These are phyloP conservation scores for Trametes coccinea DNA, from an alignment of 768 basidiomycete genomes.

Conservation along the genomic window DNA sequence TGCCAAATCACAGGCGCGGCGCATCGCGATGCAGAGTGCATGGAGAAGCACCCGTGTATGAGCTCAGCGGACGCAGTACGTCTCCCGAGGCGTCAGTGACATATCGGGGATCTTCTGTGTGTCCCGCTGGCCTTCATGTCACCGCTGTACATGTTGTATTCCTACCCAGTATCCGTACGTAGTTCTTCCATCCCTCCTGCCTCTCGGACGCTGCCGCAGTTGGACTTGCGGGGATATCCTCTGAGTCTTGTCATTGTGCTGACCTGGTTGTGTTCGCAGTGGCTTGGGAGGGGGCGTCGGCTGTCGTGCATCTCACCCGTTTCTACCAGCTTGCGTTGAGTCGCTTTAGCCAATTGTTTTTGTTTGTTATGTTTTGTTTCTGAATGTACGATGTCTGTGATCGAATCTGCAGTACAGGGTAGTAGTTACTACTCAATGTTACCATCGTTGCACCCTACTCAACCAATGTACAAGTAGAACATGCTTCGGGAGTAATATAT, in stretches of 20 bases:
- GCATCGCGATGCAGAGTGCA: slow-evolving; percentile 88
- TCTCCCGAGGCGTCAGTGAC: neutral
- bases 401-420: neutral
- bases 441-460: slow-evolving; percentile 8
- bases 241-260: neutral
- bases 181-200: neutral
- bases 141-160: slow-evolving; percentile 9
- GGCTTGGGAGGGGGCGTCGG: neutral
- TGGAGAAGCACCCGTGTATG: slow-evolving; percentile 73
- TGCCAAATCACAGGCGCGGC: slow-evolving; percentile 56
- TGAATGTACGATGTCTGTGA: neutral
- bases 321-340: slow-evolving; percentile 1
- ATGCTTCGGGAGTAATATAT: slow-evolving; percentile 1
- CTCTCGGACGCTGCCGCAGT: no score
- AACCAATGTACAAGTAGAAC: slow-evolving; percentile 9
- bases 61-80: slow-evolving; percentile 12
- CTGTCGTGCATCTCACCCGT: neutral
- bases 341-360: neutral
- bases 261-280: neutral
- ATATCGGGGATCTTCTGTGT: neutral
- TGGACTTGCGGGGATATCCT: no score
- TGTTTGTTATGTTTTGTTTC: slow-evolving; percentile 2
- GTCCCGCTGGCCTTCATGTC: neutral
- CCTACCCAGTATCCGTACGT: slow-evolving; percentile 10
- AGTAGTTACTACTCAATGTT: slow-evolving; percentile 12